Evolutionary conservation across 2,329 filamentous ascomycete species (phyloP).

Genomic region (Xenoacremonium recifei): DNA sequence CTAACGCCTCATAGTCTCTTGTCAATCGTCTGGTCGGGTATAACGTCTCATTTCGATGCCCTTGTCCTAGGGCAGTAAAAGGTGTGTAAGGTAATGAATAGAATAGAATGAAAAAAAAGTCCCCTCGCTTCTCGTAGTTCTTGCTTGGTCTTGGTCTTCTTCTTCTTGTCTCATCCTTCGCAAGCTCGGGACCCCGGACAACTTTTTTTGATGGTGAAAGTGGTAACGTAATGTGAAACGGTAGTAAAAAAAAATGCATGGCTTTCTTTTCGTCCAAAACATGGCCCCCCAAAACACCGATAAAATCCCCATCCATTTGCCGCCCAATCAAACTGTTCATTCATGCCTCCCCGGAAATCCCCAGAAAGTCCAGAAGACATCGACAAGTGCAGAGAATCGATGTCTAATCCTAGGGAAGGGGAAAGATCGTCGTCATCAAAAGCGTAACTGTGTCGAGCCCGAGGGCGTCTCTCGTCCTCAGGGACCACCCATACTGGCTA

Average conservation of each 20-base stretch:
- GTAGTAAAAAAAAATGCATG: not conserved
- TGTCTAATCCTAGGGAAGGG: conserved; percentile 13
- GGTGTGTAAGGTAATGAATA: too few species aligned
- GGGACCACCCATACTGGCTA: not conserved
- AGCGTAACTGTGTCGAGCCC: not conserved
- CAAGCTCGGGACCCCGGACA: too few species aligned
- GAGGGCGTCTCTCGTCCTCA: not conserved
- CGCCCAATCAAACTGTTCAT: conserved; percentile 8
- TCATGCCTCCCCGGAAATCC: conserved; percentile 6
- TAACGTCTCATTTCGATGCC: conserved; percentile 1
- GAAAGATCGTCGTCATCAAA: conserved; percentile 24
- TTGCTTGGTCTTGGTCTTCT: too few species aligned
- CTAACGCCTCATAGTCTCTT: conserved; percentile 3
- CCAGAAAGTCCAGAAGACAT: conserved; percentile 4
- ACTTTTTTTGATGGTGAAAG: too few species aligned
- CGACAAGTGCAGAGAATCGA: conserved; percentile 9
- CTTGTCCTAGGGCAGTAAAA: not conserved
- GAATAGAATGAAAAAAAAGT: too few species aligned
- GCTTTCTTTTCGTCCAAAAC: not conserved
- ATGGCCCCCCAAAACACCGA: conserved; percentile 11
- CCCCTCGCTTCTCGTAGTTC: too few species aligned
- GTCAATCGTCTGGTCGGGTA: conserved; percentile 8
- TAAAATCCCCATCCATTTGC: conserved; percentile 6
- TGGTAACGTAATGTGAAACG: too few species aligned
- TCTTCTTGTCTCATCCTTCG: too few species aligned